Evolutionary conservation across 257 asterid genomes (phyloP).

Genomic region (Capsicum rhomboideum): DNA sequence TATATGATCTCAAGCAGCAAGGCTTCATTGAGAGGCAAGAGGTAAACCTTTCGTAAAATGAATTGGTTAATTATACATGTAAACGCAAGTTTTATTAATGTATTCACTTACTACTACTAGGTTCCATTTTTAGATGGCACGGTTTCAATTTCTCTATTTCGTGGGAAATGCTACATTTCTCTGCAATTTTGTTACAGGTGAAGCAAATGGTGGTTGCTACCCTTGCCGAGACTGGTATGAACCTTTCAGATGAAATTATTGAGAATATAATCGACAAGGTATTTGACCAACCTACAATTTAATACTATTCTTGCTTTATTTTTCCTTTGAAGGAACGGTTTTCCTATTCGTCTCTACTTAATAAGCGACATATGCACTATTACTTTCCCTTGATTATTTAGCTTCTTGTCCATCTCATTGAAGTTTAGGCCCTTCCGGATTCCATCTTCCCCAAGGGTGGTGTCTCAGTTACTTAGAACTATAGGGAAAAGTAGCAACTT

Average conservation of each 20-base stretch:
- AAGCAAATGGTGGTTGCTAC: constrained; percentile 32
- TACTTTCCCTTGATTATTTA: background rate
- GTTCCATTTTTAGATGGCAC: background rate
- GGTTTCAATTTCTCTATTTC: background rate
- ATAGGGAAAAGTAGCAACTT: background rate
- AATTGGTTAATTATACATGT: background rate
- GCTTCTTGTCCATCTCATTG: too few species aligned
- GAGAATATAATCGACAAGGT: constrained; percentile 99
- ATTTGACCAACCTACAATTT: background rate
- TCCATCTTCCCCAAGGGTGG: background rate
- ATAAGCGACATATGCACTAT: background rate
- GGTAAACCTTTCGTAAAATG: constrained; percentile 28
- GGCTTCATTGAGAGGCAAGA: constrained; percentile 99
- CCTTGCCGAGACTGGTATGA: constrained; percentile 23
- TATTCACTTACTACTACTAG: background rate
- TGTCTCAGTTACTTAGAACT: background rate
- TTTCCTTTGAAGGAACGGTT: too few species aligned
- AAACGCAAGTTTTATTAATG: too few species aligned
- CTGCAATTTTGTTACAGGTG: constrained; percentile 5
- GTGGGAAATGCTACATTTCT: background rate
- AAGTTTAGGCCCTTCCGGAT: too few species aligned
- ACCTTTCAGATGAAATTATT: constrained; percentile 49
- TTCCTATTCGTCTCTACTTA: background rate
- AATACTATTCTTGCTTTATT: too few species aligned
- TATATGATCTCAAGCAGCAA: constrained; percentile 99